phyloP scores from a whole-genome alignment of 2,329 filamentous ascomycete genomes.

The Cladosporium cucumerinum region DNA sequence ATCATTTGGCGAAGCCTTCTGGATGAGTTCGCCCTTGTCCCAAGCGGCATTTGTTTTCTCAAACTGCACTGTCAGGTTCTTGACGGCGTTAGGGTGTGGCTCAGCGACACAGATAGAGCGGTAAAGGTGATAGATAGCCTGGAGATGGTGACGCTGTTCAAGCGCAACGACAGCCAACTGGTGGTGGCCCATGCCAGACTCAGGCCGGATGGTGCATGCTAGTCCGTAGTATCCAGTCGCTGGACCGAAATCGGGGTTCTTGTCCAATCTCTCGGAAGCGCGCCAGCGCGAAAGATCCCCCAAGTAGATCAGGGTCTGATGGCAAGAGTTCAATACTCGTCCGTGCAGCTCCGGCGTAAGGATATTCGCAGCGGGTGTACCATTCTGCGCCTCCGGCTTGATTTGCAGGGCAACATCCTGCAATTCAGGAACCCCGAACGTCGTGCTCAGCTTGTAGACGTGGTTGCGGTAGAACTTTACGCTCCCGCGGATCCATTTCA shows the following conservation, averaged over 20 bases:
- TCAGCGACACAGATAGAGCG: slow-evolving; percentile 71
- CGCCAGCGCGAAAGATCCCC: slow-evolving; percentile 90
- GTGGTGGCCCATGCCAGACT: slow-evolving; percentile 79
- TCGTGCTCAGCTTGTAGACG: slow-evolving; percentile 69
- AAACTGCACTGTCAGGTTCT: slow-evolving; percentile 79
- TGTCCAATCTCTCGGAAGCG: slow-evolving; percentile 66
- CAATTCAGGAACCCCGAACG: slow-evolving; percentile 57
- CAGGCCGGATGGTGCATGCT: slow-evolving; percentile 73
- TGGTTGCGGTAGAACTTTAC: slow-evolving; percentile 86
- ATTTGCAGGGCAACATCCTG: slow-evolving; percentile 50
- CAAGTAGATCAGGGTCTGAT: slow-evolving; percentile 78
- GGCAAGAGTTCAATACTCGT: slow-evolving; percentile 70
- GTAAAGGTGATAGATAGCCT: slow-evolving; percentile 86
- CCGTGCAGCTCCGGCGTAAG: slow-evolving; percentile 49
- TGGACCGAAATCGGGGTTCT: slow-evolving; percentile 71
- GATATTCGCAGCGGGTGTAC: slow-evolving; percentile 15
- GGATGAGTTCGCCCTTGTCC: slow-evolving; percentile 53
- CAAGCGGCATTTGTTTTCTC: slow-evolving; percentile 59
- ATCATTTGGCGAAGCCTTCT: slow-evolving; percentile 37
- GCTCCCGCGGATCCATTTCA: slow-evolving; percentile 79
- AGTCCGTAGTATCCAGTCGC: slow-evolving; percentile 82
- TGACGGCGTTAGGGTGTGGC: slow-evolving; percentile 69
- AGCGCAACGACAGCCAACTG: slow-evolving; percentile 85
- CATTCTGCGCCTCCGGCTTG: slow-evolving; percentile 30
- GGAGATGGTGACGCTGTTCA: slow-evolving; percentile 73